Conservation (phyloP, 2,329 filamentous ascomycete species). For the Phyllosticta ampelicida region DNA sequence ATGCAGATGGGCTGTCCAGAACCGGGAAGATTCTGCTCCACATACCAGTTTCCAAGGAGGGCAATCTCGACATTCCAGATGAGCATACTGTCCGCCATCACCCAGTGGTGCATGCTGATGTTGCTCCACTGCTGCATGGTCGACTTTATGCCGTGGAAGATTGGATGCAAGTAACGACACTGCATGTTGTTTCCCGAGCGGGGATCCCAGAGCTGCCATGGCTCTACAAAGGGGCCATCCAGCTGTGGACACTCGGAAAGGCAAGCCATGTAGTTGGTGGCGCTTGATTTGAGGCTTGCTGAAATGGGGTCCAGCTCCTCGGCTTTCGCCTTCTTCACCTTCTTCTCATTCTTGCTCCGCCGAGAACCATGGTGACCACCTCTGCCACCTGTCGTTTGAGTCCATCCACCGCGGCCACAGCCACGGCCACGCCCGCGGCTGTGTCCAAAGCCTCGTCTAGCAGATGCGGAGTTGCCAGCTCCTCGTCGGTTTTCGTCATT, state of each 20-base stretch:
- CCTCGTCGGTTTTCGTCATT: too few relatives aligned
- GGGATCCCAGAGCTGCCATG: background rate
- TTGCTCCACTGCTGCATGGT: background rate
- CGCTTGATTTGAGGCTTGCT: background rate
- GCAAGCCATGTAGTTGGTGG: background rate
- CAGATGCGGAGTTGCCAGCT: too few relatives aligned
- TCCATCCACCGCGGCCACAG: background rate
- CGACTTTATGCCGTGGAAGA: background rate
- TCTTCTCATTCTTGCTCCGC: background rate
- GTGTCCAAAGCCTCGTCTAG: too few relatives aligned
- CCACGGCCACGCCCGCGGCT: background rate
- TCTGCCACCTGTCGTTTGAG: background rate
- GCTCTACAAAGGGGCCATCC: background rate
- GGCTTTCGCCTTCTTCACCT: too few relatives aligned
- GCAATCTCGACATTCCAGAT: background rate
- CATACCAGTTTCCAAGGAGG: background rate
- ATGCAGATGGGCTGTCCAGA: background rate
- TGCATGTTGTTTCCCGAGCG: background rate
- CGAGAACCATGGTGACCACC: background rate
- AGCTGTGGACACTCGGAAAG: background rate
- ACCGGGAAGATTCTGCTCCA: background rate
- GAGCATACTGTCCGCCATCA: background rate
- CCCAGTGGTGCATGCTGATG: background rate
- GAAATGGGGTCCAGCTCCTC: background rate
- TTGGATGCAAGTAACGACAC: background rate